phyloP scores from a whole-genome alignment of 2,329 filamentous ascomycete species.

The Aspergillus terreus region DNA sequence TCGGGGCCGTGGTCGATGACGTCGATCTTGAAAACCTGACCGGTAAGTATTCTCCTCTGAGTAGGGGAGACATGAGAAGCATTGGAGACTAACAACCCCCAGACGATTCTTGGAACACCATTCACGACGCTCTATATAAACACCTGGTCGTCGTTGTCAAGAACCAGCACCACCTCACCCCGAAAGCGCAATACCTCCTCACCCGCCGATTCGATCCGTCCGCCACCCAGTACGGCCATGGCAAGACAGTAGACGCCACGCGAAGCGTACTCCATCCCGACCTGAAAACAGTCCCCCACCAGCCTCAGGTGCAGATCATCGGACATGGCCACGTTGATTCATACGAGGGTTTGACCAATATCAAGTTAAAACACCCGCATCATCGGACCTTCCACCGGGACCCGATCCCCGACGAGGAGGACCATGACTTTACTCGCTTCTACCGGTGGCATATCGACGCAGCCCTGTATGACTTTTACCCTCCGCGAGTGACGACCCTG shows the following conservation, averaged over 20 bases:
- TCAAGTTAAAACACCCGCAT: constrained; percentile 69
- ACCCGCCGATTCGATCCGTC: constrained; percentile 70
- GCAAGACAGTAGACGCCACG: constrained; percentile 67
- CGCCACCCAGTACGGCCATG: constrained; percentile 66
- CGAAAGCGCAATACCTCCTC: constrained; percentile 69
- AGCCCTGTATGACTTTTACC: constrained; percentile 70
- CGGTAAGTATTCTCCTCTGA: constrained; percentile 40
- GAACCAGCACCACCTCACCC: constrained; percentile 59
- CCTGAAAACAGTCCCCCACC: constrained; percentile 74
- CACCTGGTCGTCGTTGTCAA: constrained; percentile 70
- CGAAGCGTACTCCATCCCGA: constrained; percentile 70
- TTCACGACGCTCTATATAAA: constrained; percentile 63
- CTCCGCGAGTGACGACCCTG: constrained; percentile 68
- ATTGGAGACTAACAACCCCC: constrained; percentile 18
- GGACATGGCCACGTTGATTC: constrained; percentile 67
- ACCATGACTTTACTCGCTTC: constrained; percentile 57
- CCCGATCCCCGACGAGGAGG: constrained; percentile 58
- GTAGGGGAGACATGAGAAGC: background rate
- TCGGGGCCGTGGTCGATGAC: constrained; percentile 59
- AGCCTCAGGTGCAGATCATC: constrained; percentile 77
- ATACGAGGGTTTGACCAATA: constrained; percentile 68
- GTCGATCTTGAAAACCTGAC: constrained; percentile 60
- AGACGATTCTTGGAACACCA: constrained; percentile 62
- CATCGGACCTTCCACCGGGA: constrained; percentile 72
- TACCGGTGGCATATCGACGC: constrained; percentile 82